These are phyloP conservation scores for Pythium dissimile DNA, from an alignment of 352 stramenopile genomes.

Conservation along the genomic window DNA sequence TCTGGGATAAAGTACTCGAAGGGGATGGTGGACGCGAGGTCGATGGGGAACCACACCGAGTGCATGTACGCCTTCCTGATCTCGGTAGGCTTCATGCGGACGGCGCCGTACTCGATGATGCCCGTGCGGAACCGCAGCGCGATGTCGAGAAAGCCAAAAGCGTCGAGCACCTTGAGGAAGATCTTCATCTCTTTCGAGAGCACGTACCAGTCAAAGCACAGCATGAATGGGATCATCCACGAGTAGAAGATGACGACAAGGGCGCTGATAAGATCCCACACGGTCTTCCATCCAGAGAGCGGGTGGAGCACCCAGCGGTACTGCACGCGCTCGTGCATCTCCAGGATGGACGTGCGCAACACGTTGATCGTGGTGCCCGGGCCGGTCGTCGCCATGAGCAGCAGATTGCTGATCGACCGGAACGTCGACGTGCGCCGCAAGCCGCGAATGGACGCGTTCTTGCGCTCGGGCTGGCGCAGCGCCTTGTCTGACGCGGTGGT, in stretches of 20 bases:
- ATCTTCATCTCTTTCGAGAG: constrained; percentile 17
- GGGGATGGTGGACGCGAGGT: constrained; percentile 50
- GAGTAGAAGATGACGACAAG: constrained; percentile 64
- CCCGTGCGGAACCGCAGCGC: constrained; percentile 53
- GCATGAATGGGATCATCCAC: constrained; percentile 69
- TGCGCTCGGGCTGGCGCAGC: background rate
- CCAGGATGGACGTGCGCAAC: constrained; percentile 56
- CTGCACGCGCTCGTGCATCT: constrained; percentile 45
- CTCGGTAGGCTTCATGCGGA: constrained; percentile 49
- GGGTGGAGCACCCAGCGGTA: constrained; percentile 56
- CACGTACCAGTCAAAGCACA: constrained; percentile 65
- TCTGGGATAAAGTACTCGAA: constrained; percentile 54
- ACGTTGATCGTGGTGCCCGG: constrained; percentile 40
- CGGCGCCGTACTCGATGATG: constrained; percentile 48
- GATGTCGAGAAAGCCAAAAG: constrained; percentile 49
- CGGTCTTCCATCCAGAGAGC: constrained; percentile 41
- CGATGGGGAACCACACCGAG: constrained; percentile 63
- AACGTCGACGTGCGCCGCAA: constrained; percentile 23
- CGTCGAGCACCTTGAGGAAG: constrained; percentile 48
- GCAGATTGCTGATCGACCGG: constrained; percentile 23
- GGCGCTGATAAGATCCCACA: constrained; percentile 59
- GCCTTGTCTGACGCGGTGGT: background rate
- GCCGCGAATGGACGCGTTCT: constrained; percentile 18
- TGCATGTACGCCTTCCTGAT: constrained; percentile 46
- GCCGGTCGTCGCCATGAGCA: constrained; percentile 13